A percentile compares a stretch with the other conserved stretches of the same genome.
Conservation (phyloP, 2,329 filamentous ascomycete genomes). For the Botrytis deweyae region DNA sequence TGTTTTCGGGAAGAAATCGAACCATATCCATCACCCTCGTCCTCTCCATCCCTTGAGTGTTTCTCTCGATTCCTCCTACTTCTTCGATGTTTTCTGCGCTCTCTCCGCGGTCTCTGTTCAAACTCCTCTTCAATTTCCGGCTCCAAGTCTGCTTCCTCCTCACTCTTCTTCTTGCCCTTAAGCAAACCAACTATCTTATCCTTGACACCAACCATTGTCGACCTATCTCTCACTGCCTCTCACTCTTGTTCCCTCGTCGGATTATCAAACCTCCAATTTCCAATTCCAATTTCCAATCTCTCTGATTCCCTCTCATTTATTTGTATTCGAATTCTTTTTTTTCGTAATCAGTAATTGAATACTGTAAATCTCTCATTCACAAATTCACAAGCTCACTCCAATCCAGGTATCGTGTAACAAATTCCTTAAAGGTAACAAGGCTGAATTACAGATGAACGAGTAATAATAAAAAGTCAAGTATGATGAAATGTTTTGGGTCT, state of each 20-base stretch:
- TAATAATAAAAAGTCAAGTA: slow-evolving; percentile 12
- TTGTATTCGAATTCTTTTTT: neutral
- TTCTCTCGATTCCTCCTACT: slow-evolving; percentile 11
- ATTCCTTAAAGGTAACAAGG: slow-evolving; percentile 1
- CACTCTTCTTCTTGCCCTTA: slow-evolving; percentile 8
- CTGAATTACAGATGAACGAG: slow-evolving; percentile 3
- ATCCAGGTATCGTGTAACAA: slow-evolving; percentile 1
- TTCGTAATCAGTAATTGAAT: neutral
- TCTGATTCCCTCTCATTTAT: neutral
- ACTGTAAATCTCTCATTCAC: neutral
- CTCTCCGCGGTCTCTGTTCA: slow-evolving; percentile 14
- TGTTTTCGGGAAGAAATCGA: neutral
- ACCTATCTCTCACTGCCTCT: neutral
- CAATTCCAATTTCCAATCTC: neutral
- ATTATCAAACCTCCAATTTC: neutral
- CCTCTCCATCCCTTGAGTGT: neutral
- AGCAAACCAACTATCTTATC: slow-evolving; percentile 9
- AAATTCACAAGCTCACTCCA: neutral
- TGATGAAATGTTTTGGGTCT: neutral
- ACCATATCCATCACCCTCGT: neutral
- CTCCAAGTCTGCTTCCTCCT: neutral
- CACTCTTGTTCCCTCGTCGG: neutral
- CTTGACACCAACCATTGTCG: slow-evolving; percentile 15
- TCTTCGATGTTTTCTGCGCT: slow-evolving; percentile 15
- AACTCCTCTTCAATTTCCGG: neutral